Percentiles rank a stretch among this genome's conserved stretches.
Conservation (phyloP, 2,329 filamentous ascomycete genomes). For the Colletotrichum truncatum region DNA sequence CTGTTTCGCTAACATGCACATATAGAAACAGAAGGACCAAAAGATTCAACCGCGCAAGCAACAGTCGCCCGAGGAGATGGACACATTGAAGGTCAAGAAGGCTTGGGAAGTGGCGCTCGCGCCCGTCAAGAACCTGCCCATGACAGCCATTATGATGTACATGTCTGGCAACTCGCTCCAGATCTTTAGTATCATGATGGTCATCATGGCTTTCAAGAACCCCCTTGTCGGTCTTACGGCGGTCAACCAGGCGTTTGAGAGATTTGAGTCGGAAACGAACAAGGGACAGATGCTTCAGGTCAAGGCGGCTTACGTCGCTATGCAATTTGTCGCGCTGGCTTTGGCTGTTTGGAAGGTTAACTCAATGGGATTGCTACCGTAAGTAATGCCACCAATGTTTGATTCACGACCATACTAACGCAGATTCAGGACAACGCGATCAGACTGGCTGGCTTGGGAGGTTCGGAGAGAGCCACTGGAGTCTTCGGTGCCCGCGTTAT, state of each 20-base stretch:
- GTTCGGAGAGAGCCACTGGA: constrained; percentile 75
- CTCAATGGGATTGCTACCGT: constrained; percentile 93
- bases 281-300: constrained; percentile 78
- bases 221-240: constrained; percentile 85
- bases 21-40: constrained; percentile 59
- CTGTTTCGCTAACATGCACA: not conserved
- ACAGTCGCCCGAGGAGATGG: constrained; percentile 85
- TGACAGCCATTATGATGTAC: constrained; percentile 99
- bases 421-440: constrained; percentile 80
- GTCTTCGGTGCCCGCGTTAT: constrained; percentile 70
- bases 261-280: constrained; percentile 87
- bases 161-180: constrained; percentile 99
- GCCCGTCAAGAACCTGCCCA: constrained; percentile 92
- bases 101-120: constrained; percentile 97
- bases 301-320: constrained; percentile 87
- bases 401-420: not conserved
- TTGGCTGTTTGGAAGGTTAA: constrained; percentile 97
- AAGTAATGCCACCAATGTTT: constrained; percentile 59
- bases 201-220: constrained; percentile 98
- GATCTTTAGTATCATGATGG: constrained; percentile 99
- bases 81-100: constrained; percentile 96
- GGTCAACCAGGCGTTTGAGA: constrained; percentile 89
- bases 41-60: constrained; percentile 67
- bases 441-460: constrained; percentile 98
- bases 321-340: constrained; percentile 84